A percentile compares a stretch with the other conserved stretches of the same genome.
Conservation (phyloP, 1,139 yeast species). For the Geotrichum europaeum region DNA sequence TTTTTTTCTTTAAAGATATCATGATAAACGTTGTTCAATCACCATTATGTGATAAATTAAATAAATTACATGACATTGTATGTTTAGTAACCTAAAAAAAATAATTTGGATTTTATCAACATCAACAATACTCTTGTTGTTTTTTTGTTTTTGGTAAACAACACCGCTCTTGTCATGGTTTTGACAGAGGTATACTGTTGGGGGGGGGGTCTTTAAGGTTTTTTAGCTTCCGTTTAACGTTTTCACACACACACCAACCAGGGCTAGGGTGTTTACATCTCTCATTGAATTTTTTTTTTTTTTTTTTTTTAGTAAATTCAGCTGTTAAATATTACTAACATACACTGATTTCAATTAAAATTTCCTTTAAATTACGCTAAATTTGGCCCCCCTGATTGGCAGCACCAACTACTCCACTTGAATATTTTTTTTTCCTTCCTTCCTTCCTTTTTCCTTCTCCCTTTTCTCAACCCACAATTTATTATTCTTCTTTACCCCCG, state of each 20-base stretch:
- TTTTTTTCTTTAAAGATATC: too few species aligned
- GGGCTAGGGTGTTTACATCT: background rate
- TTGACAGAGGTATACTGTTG: too few species aligned
- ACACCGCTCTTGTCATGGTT: background rate
- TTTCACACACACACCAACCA: background rate
- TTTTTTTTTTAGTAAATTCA: too few species aligned
- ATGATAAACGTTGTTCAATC: too few species aligned
- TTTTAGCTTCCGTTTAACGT: background rate
- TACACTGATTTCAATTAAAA: background rate
- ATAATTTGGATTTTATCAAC: too few species aligned
- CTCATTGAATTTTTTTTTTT: too few species aligned
- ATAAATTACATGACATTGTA: too few species aligned
- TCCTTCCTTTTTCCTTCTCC: background rate
- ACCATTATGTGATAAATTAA: too few species aligned
- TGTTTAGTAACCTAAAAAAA: too few species aligned
- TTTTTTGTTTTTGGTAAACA: too few species aligned
- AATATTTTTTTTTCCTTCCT: background rate
- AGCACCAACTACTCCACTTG: background rate
- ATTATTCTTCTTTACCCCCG: too few species aligned
- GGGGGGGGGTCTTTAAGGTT: background rate
- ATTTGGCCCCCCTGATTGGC: background rate
- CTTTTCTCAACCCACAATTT: background rate
- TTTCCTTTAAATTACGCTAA: background rate
- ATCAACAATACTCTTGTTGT: background rate
- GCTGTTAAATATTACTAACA: background rate